phyloP scores from a whole-genome alignment of 306 rosid species.

The Begonia fuchsioides region DNA sequence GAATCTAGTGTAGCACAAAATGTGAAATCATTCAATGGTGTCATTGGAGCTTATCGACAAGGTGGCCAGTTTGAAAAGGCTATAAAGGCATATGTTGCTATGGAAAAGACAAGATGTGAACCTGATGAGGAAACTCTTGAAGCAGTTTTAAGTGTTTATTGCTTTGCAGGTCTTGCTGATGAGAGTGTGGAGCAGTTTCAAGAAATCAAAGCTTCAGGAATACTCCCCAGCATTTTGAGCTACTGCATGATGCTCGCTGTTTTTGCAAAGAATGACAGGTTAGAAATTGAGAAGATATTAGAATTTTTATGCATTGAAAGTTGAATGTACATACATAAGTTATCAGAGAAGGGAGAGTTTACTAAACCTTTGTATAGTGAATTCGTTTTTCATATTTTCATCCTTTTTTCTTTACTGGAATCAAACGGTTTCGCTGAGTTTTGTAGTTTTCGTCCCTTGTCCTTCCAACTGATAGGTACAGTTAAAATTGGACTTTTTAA shows the following conservation, averaged over 20 bases:
- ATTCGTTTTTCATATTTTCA: too few species aligned
- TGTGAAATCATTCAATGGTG: conserved; percentile 58
- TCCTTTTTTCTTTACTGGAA: neutral
- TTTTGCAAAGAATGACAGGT: conserved; percentile 80
- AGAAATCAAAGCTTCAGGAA: conserved; percentile 71
- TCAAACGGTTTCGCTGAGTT: neutral
- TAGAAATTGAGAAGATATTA: conserved; percentile 1
- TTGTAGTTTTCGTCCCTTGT: conserved; percentile 1
- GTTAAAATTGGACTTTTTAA: conserved; percentile 2
- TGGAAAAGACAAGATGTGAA: conserved; percentile 68
- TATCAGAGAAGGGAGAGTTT: too few species aligned
- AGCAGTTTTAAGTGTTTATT: conserved; percentile 65
- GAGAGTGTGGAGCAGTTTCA: conserved; percentile 85
- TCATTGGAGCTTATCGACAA: conserved; percentile 74
- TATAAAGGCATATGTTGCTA: conserved; percentile 53
- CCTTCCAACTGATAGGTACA: conserved; percentile 1
- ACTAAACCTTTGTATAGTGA: too few species aligned
- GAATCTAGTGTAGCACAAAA: conserved; percentile 40
- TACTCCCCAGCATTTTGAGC: conserved; percentile 71
- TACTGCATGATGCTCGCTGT: conserved; percentile 97
- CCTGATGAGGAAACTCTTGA: conserved; percentile 71
- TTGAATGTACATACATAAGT: too few species aligned
- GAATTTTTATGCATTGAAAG: too few species aligned
- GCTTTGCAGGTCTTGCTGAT: conserved; percentile 74
- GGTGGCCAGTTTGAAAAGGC: conserved; percentile 88